phyloP scores from a whole-genome alignment of 768 basidiomycete species.

The Mycena alexandri region DNA sequence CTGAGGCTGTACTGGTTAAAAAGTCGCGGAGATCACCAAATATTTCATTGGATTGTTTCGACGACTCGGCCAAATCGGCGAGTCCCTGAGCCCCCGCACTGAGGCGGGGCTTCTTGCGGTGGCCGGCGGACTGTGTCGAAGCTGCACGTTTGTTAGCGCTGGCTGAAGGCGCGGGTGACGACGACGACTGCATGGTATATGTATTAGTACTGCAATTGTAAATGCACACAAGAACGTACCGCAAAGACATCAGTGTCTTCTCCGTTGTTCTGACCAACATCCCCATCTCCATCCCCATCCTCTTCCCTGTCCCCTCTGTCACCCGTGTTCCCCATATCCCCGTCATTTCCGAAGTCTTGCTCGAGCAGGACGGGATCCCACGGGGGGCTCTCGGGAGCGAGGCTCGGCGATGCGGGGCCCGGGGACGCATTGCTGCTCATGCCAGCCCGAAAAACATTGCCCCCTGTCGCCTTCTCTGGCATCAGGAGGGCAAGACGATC shows the following conservation, averaged over 20 bases:
- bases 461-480: slow-evolving; percentile 3
- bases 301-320: not conserved
- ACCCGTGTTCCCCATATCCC: not conserved
- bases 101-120: slow-evolving; percentile 2
- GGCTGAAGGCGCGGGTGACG: not conserved
- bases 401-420: not conserved
- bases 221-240: not conserved
- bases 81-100: slow-evolving; percentile 2
- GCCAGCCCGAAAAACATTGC: slow-evolving; percentile 4
- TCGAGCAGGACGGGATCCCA: not conserved
- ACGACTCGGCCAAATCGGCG: not conserved
- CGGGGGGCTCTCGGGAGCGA: not conserved
- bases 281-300: not conserved
- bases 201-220: not conserved
- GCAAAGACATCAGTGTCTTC: not conserved
- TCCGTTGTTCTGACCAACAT: not conserved
- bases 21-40: not conserved
- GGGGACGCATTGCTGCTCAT: not conserved
- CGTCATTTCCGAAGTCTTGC: not conserved
- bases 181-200: no score
- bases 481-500: slow-evolving; percentile 27
- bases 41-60: not conserved
- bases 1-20: not conserved
- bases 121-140: not conserved
- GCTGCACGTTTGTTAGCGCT: not conserved